Conservation (phyloP, 345 rosid species). For the Lenwebbia sp. region DNA sequence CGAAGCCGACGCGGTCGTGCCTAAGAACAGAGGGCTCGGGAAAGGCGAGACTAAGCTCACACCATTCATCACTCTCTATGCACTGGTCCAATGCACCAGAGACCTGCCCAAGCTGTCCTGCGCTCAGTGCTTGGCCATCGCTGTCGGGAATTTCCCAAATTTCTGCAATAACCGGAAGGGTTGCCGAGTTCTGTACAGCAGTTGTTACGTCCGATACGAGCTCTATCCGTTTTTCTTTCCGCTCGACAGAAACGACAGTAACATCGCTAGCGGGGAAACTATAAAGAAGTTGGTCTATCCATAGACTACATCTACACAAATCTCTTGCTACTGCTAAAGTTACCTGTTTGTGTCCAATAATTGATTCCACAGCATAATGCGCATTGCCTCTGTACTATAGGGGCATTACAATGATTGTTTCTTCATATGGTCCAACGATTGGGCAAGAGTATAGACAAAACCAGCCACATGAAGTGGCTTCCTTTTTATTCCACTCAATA, state of each 20-base stretch:
- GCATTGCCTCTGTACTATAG: background rate
- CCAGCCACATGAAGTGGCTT: background rate
- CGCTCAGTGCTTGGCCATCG: slow-evolving; percentile 66
- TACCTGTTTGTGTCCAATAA: background rate
- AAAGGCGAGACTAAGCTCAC: slow-evolving; percentile 43
- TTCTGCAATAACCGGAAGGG: slow-evolving; percentile 45
- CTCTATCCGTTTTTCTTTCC: slow-evolving; percentile 79
- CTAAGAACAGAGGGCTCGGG: slow-evolving; percentile 42
- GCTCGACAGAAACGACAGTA: slow-evolving; percentile 19
- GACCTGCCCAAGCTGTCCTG: slow-evolving; percentile 44
- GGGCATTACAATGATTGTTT: background rate
- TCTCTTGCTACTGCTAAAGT: background rate
- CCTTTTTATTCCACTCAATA: background rate
- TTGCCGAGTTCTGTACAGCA: slow-evolving; percentile 55
- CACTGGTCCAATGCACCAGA: slow-evolving; percentile 61
- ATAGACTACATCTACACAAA: background rate
- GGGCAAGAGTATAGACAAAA: background rate
- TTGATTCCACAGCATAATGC: background rate
- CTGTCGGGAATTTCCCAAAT: slow-evolving; percentile 36
- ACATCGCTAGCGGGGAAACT: background rate
- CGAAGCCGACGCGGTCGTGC: slow-evolving; percentile 40
- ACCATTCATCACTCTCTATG: slow-evolving; percentile 45
- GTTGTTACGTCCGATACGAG: slow-evolving; percentile 67
- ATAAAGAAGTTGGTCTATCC: slow-evolving; percentile 18
- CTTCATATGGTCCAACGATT: background rate